Evolutionary conservation across 257 asterid species (phyloP), one percentile per base, ranked within the genome.

Genomic region (Plectranthus barbatus): DNA sequence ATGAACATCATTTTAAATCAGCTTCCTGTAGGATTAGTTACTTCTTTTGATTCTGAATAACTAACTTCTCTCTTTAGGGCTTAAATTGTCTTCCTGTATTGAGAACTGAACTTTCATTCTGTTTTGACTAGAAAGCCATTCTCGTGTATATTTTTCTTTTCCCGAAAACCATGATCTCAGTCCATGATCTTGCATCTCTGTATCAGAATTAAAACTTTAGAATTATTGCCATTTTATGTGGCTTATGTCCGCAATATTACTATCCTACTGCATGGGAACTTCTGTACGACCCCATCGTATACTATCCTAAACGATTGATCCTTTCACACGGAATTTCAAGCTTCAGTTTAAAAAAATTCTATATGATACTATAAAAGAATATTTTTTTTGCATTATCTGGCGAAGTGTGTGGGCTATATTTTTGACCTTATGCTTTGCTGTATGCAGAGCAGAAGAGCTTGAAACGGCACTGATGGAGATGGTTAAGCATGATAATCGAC

Each of bases 401-500:
- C 19, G 34, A 45, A 17, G 21, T 44, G 55, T 6, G 15, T 7
- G 50, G 33, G 52, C 34, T 44, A 31, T 47, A 31, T 18, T 40
- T 50, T 7, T 42, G 49, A 15, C 13, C 34, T 36, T 56, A 53
- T 24, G n/a, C n/a, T 61, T 60, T 78, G 64, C 49, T 61, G 40
- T 74, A 54, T 70, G 59, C 88, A 92, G 97, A 84, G 96, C 96
- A 10, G 96, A 92, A 79, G 99, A 92, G 81, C 83, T 89, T 26
- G 97, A 92, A 77, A 89, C 86, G 64, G 95, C 99, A 59, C 51
- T 89, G 41, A 85, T 87, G 91, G 99, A 92, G 84, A 89, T 89
- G 97, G 97, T 89, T 62, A 85, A 85, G 79, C 96, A 85, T 83
- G 97, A 93, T 74, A 93, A 92, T 67, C 80, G 98, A 40, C 82